These are phyloP conservation scores for Fusarium sp. DNA, from an alignment of 2,329 filamentous ascomycete genomes.

Conservation along the genomic window DNA sequence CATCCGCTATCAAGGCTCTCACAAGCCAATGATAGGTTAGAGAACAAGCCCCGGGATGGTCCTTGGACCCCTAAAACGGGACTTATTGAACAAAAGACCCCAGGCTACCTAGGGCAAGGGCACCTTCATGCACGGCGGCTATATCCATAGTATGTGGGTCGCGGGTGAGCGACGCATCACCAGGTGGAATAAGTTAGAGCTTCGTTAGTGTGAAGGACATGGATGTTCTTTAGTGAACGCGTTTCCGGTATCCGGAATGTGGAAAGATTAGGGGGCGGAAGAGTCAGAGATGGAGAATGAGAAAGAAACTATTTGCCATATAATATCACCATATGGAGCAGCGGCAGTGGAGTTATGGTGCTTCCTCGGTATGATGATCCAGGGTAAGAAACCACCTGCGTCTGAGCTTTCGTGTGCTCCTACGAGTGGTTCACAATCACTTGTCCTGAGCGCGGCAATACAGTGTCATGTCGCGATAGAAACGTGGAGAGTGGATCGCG, in stretches of 20 bases:
- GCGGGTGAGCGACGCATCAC: conserved; percentile 37
- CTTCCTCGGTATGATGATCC: conserved; percentile 29
- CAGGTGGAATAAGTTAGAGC: conserved; percentile 13
- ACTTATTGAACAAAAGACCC: conserved; percentile 3
- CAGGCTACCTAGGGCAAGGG: conserved; percentile 16
- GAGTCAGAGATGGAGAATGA: conserved; percentile 16
- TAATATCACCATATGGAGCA: conserved; percentile 22
- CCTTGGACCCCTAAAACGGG: conserved; percentile 41
- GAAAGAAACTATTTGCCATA: conserved; percentile 16
- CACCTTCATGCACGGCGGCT: conserved; percentile 39
- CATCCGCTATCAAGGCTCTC: conserved; percentile 4
- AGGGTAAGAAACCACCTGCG: conserved; percentile 8
- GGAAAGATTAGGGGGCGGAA: not conserved
- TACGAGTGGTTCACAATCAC: conserved; percentile 5
- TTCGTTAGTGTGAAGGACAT: conserved; percentile 16
- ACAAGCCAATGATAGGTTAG: conserved; percentile 27
- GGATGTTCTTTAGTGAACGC: conserved; percentile 1
- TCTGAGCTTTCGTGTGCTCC: conserved; percentile 18
- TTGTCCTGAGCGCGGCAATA: conserved; percentile 3
- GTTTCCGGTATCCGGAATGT: conserved; percentile 21
- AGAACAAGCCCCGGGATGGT: conserved; percentile 10
- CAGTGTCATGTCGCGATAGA: conserved; percentile 21
- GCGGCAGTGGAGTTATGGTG: conserved; percentile 29
- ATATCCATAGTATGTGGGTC: conserved; percentile 36
- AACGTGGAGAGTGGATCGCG: conserved; percentile 21